A percentile compares a stretch with the other conserved stretches of the same genome.
These are phyloP conservation scores for Viola odorata DNA, from an alignment of 345 rosid species.

Conservation along the genomic window DNA sequence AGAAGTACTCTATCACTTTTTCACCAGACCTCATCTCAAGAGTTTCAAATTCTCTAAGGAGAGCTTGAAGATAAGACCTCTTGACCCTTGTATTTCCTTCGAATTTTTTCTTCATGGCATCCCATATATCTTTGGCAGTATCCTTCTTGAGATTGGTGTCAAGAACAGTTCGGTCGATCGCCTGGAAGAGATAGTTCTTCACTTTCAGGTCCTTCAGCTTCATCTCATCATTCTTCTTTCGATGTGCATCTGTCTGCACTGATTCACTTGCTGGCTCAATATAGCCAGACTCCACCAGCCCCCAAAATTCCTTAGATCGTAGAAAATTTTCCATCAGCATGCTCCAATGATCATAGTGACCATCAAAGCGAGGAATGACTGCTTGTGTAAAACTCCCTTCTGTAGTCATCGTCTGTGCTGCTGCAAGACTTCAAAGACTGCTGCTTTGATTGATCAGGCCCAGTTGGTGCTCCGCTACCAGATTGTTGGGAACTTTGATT, in stretches of 20 bases:
- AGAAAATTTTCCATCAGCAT: neutral
- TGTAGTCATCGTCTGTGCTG: neutral
- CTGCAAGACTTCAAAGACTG: neutral
- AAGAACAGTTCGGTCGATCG: neutral
- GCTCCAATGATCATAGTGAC: neutral
- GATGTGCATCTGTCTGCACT: neutral
- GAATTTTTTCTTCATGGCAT: neutral
- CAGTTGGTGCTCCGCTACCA: neutral
- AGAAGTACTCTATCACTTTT: neutral
- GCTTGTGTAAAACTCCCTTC: neutral
- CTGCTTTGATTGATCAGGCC: slow-evolving; percentile 4
- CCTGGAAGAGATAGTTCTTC: neutral
- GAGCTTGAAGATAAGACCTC: neutral
- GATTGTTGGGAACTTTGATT: neutral
- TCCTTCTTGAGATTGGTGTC: neutral
- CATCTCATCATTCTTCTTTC: neutral
- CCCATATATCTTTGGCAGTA: neutral
- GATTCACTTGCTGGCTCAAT: neutral
- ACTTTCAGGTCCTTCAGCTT: neutral
- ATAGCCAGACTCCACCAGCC: neutral
- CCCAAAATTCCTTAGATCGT: neutral
- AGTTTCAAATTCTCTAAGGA: neutral
- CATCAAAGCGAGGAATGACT: slow-evolving; percentile 1
- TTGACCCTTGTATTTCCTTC: neutral
- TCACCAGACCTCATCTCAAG: neutral